phyloP scores from a whole-genome alignment of 768 basidiomycete genomes.

The Psilocybe tampanensis region DNA sequence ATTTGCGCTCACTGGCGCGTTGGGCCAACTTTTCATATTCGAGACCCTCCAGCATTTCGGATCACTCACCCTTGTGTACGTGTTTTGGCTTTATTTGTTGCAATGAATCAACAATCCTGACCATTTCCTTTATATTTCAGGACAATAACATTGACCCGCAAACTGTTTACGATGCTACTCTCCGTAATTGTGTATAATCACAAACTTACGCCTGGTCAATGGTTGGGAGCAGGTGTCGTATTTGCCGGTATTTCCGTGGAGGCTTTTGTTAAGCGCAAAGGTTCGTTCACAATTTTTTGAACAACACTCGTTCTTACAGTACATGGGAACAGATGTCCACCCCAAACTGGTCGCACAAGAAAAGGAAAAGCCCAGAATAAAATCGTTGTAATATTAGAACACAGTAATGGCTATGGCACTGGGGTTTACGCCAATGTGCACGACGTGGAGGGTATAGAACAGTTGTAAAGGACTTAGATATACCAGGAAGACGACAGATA shows the following conservation, averaged over 20 bases:
- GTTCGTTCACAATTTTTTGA: conserved; percentile 43
- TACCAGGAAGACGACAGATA: conserved; percentile 7
- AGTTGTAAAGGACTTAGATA: conserved; percentile 4
- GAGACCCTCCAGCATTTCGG: conserved; percentile 94
- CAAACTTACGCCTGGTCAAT: conserved; percentile 80
- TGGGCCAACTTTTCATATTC: conserved; percentile 98
- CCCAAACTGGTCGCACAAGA: conserved; percentile 79
- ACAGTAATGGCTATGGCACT: conserved; percentile 18
- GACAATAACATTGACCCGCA: conserved; percentile 94
- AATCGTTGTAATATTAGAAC: conserved; percentile 58
- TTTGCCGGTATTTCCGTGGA: conserved; percentile 97
- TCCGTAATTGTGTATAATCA: conserved; percentile 94
- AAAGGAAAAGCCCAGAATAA: conserved; percentile 83
- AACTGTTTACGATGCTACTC: conserved; percentile 97
- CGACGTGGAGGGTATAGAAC: conserved; percentile 17
- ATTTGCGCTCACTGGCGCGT: conserved; percentile 87
- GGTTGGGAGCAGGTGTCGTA: conserved; percentile 89
- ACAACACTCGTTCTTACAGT: too few relatives aligned
- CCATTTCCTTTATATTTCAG: conserved; percentile 35
- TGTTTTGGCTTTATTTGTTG: not conserved
- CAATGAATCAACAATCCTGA: conserved; percentile 8
- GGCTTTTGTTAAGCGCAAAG: conserved; percentile 88
- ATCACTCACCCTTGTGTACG: conserved; percentile 82
- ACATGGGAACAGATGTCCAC: conserved; percentile 69
- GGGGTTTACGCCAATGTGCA: conserved; percentile 5